Evolutionary conservation across 495 filamentous ascomycete genomes (phyloP).

Genomic region (Trichocladium uniseriatum): DNA sequence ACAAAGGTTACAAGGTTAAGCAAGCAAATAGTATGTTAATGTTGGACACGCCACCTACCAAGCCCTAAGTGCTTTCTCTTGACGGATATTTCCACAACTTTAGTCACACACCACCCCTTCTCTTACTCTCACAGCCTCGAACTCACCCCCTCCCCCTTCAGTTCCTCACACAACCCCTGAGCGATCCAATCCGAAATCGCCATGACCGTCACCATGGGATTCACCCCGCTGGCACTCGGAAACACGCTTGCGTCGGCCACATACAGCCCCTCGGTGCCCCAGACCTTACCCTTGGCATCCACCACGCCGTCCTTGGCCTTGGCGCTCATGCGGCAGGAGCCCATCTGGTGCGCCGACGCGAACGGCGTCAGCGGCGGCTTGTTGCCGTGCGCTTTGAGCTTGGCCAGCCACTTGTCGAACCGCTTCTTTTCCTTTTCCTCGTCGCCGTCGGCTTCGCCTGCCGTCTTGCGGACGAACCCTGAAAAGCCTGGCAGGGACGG

Average conservation of each 20-base stretch:
- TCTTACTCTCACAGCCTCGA: constrained; percentile 1
- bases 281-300: constrained; percentile 62
- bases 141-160: constrained; percentile 10
- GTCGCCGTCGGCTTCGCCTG: neutral
- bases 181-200: constrained; percentile 62
- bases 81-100: too few relatives aligned
- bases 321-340: constrained; percentile 71
- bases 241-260: constrained; percentile 84
- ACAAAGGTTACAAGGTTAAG: too few relatives aligned
- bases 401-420: constrained; percentile 47
- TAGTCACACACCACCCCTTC: too few relatives aligned
- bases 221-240: constrained; percentile 81
- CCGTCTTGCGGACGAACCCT: constrained; percentile 54
- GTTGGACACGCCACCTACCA: too few relatives aligned
- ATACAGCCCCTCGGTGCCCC: constrained; percentile 64
- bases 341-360: constrained; percentile 79
- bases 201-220: constrained; percentile 92
- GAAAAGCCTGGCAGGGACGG: constrained; percentile 48
- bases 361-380: constrained; percentile 41
- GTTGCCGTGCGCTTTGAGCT: constrained; percentile 42
- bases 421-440: constrained; percentile 16
- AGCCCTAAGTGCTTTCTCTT: too few relatives aligned
- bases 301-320: constrained; percentile 58
- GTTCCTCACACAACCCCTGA: constrained; percentile 39
- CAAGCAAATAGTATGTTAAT: too few relatives aligned